A percentile compares a stretch with the other conserved stretches of the same genome.
These are phyloP conservation scores for Quercus variabilis DNA, from an alignment of 306 rosid species.

Conservation along the genomic window DNA sequence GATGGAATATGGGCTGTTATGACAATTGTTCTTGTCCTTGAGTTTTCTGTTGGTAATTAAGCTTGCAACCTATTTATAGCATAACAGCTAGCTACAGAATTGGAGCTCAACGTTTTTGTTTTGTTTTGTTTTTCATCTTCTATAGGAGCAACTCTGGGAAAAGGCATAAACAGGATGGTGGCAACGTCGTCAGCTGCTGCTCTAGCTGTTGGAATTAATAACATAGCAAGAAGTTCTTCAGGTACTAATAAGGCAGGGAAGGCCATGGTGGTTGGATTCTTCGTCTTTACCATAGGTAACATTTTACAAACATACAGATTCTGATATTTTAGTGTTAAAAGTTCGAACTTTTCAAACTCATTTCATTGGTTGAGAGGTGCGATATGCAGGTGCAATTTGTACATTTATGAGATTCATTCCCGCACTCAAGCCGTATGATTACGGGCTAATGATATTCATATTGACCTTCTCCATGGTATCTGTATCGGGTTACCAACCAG, in stretches of 20 bases:
- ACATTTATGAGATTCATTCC: slow-evolving; percentile 54
- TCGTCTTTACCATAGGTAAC: slow-evolving; percentile 18
- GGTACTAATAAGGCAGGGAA: slow-evolving; percentile 4
- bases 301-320: not conserved
- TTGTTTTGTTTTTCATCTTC: not conserved
- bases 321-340: no score
- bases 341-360: no score
- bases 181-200: slow-evolving; percentile 32
- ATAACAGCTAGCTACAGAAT: no score
- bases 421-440: slow-evolving; percentile 46
- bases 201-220: slow-evolving; percentile 29
- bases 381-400: slow-evolving; percentile 26
- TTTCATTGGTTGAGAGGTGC: not conserved
- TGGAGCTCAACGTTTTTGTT: no score
- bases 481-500: slow-evolving; percentile 30
- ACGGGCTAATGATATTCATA: slow-evolving; percentile 45
- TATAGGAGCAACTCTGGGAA: slow-evolving; percentile 43
- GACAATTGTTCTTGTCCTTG: slow-evolving; percentile 14
- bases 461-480: slow-evolving; percentile 50
- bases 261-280: slow-evolving; percentile 18
- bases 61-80: no score
- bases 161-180: not conserved
- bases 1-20: slow-evolving; percentile 27
- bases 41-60: slow-evolving; percentile 23
- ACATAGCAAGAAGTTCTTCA: slow-evolving; percentile 15